Evolutionary conservation across 2,329 filamentous ascomycete genomes (phyloP), one percentile per base, ranked within the genome.

Genomic region (Alternaria postmessia): DNA sequence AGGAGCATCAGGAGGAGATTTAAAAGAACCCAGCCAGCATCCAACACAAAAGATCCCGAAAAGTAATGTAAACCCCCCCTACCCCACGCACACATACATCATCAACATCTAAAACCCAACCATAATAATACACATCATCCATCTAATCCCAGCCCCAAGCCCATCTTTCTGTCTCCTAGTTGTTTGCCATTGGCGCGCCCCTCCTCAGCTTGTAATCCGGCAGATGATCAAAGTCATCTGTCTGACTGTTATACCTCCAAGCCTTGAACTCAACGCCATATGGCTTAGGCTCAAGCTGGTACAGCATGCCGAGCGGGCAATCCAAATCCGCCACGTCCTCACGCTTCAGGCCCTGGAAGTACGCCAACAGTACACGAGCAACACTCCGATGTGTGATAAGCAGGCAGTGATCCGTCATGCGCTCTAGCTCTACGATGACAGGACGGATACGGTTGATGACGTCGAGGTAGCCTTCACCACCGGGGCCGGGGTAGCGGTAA

Each of bases 251-350:
- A 81, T 97, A 99, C 62, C 89, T 88, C 83, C 96, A 99, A 0
- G 93, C 94, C 77, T 96, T 94, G 82, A 98, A 97, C 62, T 97
- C 94, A 59, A 97, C 94, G 14, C 95, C 95, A 69, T 99, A 99
- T 1, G 95, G 95, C 84, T 97, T 97, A 34, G 95, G 95, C 79
- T 99, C 94, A 48, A 99, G 90, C 69, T 93, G 92, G 78, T 96
- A 99, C 7, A 97, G 84, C 84, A 97, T 94, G 18, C 95, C 95
- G 49, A 99, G 83, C 0, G 95, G 95, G 46, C 97, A 92, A 74
- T 98, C 94, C 63, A 99, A 86, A 71, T 97, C 93, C 12, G 95
- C 94, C 62, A 99, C 96, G 73, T 97, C 91, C 65, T 97, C 90
- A 36, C 94, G 86, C 51, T 91, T 93, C 54, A 98, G 84, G 60